Base-by-base conservation (phyloP, 768 basidiomycete genomes). In the Podaxis mareebaensis region DNA sequence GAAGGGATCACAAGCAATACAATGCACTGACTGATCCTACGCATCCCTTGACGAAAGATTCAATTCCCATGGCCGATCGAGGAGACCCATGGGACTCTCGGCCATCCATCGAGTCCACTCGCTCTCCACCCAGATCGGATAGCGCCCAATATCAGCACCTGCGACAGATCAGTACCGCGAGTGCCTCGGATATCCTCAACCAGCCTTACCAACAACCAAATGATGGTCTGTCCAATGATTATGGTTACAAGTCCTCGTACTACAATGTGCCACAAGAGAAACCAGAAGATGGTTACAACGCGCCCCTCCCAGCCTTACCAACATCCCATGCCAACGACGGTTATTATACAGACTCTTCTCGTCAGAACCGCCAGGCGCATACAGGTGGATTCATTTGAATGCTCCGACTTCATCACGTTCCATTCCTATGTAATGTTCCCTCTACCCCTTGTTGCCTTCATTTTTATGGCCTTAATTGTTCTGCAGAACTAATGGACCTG, bases 1-100 rank as follows among this genome's bases (percentile, higher is more conserved):
- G 86, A 33, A 80, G 78, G n/a, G 93, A 95, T 69, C 92, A 94
- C 71, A 84, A 84, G 65, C 87, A 90, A 69, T 95, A 93, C 70
- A 87, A 90, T 69, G 84, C 85, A 26, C 79, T 92, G 61, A 87
- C 87, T 71, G 88, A 88, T 66, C 75, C 85, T 3, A 77, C 79
- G 12, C 79, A 79, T 66, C 80, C 83, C 53, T 72, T 85, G 61
- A 83, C 79, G 36, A 76, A 77, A 66, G 86, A 90, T 67, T 79
- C 69, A 54, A 87, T 89, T 38, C 85, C 86, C 10, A 81, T 92
- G 77, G 81, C 79, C 65, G 79, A 83, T 66, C 86, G 89, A 59
- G 79, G 77, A 65, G 87, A 89, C 69, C 82, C 87, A n/a, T 93
- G 90, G 88, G 85, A 91, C 61, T 77, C 84, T 28, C 81, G 88